These are phyloP conservation scores for Chytriomyces sp. DNA, from an alignment of 192 early-diverging fungal genomes.

Conservation along the genomic window DNA sequence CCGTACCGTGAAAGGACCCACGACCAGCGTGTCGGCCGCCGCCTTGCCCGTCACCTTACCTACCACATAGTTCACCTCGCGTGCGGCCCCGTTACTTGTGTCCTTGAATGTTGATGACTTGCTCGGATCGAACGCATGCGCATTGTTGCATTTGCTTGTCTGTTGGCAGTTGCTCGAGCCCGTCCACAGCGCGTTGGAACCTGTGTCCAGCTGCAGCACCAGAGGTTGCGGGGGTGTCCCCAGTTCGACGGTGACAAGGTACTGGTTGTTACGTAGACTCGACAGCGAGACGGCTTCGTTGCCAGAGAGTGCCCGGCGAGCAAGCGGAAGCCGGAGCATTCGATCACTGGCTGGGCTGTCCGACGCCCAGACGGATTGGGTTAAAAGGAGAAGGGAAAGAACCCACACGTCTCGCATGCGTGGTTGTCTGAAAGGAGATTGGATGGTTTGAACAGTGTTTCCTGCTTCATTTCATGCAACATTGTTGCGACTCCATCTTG, in stretches of 20 bases:
- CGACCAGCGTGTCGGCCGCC: neutral
- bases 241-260: neutral
- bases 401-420: too few species aligned
- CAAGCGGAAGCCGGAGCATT: too few species aligned
- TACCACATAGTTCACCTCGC: neutral
- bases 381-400: too few species aligned
- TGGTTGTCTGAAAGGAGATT: too few species aligned
- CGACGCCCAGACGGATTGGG: too few species aligned
- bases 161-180: neutral
- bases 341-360: too few species aligned
- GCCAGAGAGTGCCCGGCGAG: too few species aligned
- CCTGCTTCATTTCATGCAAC: too few species aligned
- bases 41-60: neutral
- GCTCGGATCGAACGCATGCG: neutral
- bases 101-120: neutral
- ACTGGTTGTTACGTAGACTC: too few species aligned
- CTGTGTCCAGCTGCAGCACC: neutral
- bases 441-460: too few species aligned
- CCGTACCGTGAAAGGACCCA: neutral
- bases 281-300: too few species aligned
- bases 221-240: neutral
- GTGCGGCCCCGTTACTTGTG: neutral
- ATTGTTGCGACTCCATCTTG: too few species aligned
- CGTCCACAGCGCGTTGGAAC: neutral
- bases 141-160: neutral